Conservation (phyloP, 345 rosid species). For the Camelina neglecta region DNA sequence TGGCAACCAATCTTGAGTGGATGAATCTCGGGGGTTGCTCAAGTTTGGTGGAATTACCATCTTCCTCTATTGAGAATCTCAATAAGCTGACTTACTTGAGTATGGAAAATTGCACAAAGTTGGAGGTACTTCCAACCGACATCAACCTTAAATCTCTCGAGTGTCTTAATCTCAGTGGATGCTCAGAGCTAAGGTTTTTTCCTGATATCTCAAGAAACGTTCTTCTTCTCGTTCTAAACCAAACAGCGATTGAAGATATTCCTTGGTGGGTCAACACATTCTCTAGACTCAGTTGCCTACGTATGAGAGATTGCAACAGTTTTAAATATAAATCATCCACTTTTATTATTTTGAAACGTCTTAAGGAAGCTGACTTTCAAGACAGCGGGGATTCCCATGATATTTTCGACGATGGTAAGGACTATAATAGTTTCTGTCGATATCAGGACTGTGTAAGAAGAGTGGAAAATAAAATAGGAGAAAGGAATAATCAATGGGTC, state of each 20-base stretch:
- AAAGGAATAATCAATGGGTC: too few relatives aligned
- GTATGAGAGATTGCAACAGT: too few relatives aligned
- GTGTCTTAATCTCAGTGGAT: conserved; percentile 15
- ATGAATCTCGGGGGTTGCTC: neutral
- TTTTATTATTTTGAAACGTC: too few relatives aligned
- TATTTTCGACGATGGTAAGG: too few relatives aligned
- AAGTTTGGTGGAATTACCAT: neutral
- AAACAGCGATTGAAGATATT: conserved; percentile 19
- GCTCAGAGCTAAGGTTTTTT: conserved; percentile 18
- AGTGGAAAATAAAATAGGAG: too few relatives aligned
- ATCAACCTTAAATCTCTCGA: conserved; percentile 1
- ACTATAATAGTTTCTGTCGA: too few relatives aligned
- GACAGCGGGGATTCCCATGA: too few relatives aligned
- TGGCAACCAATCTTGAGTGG: conserved; percentile 6
- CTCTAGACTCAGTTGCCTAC: too few relatives aligned
- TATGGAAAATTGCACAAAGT: neutral
- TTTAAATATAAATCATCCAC: too few relatives aligned
- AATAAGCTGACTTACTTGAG: neutral
- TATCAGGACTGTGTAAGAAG: too few relatives aligned
- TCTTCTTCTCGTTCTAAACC: neutral
- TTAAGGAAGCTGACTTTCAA: too few relatives aligned
- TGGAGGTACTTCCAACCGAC: neutral
- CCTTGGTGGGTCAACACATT: neutral
- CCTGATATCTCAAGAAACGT: conserved; percentile 13
- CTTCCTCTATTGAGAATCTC: neutral